Evolutionary conservation across 495 filamentous ascomycete species (phyloP), one percentile per base, ranked within the genome.

Genomic region (Lepidopterella palustris): DNA sequence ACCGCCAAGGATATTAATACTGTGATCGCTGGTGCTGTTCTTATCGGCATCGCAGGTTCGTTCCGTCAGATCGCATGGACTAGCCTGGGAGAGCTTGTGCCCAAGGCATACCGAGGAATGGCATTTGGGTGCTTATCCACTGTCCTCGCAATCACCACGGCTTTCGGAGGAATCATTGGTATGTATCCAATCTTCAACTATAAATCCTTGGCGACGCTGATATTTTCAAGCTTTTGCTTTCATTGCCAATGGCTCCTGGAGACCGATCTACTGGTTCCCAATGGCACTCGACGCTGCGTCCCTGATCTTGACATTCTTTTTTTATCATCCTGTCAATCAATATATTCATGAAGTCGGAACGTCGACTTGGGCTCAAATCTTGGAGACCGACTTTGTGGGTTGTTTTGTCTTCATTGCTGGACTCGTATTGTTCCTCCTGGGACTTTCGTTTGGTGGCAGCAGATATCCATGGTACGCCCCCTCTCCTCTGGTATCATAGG

Each of bases 321-420:
- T 51, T 23, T 51, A 51, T 28, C 48, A 51, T 20, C 48, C 48
- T 1, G 24, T 51, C 10, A 51, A 51, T 51, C 48, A 51, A 23
- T 51, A 42, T 42, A 42, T 42, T 42, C 39, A 42, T 20, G 39
- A 42, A 42, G 39, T 15, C 13, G 39, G 39, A 42, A 42, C 13
- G 8, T 15, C 39, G 20, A 42, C 39, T 20, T 15, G 13, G 2
- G 39, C 13, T 42, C 39, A 42, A 20, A 11, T 42, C 39, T 15
- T 15, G 39, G 39, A 42, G 39, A 42, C 39, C 3, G 39, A 42
- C 39, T 42, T 42, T 20, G 20, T 42, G 13, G 39, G 39, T 15
- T 15, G 13, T 11, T 42, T 42, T 20, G 13, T 42, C 3, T 42
- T 15, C 39, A 42, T 42, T 42, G 39, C 39, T 15, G 39, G 39